Percentiles rank a stretch among this genome's conserved stretches.
These are phyloP conservation scores for Adansonia madagascariensis DNA, from an alignment of 441 rosid species.

Conservation along the genomic window DNA sequence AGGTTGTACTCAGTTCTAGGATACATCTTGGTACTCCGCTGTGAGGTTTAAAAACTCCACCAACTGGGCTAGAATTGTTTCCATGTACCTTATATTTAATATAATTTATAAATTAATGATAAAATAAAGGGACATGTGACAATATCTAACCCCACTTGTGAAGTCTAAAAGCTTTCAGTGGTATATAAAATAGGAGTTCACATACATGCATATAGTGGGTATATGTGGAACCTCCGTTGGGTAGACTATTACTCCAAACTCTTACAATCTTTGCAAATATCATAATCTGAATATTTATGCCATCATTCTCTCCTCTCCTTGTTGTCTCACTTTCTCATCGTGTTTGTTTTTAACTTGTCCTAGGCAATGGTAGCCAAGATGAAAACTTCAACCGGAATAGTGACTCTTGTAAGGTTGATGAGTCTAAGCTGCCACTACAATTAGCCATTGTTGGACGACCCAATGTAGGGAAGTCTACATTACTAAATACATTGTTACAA, in stretches of 20 bases:
- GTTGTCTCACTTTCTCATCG: constrained; percentile 9
- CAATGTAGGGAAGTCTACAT: constrained; percentile 95
- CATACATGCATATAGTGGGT: neutral
- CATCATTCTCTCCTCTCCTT: neutral
- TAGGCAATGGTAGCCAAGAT: constrained; percentile 45
- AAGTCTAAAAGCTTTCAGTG: neutral
- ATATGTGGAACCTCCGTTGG: neutral
- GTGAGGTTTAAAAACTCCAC: neutral
- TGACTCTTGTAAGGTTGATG: constrained; percentile 54
- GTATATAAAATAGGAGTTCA: neutral
- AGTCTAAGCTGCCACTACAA: constrained; percentile 78
- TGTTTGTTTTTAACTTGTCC: constrained; percentile 33
- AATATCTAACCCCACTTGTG: neutral
- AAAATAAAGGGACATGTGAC: neutral
- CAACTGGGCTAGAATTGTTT: neutral
- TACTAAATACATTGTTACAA: constrained; percentile 82
- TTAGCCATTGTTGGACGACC: constrained; percentile 93
- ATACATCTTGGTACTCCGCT: neutral
- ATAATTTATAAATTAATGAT: too few relatives aligned
- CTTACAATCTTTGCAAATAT: neutral
- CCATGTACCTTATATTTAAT: neutral
- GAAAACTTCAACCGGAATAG: constrained; percentile 37
- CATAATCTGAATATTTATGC: neutral
- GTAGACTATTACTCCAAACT: neutral
- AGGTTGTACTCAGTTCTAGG: neutral